Evolutionary conservation across 768 basidiomycete genomes (phyloP).

Genomic region (Sporobolomyces phaffii): DNA sequence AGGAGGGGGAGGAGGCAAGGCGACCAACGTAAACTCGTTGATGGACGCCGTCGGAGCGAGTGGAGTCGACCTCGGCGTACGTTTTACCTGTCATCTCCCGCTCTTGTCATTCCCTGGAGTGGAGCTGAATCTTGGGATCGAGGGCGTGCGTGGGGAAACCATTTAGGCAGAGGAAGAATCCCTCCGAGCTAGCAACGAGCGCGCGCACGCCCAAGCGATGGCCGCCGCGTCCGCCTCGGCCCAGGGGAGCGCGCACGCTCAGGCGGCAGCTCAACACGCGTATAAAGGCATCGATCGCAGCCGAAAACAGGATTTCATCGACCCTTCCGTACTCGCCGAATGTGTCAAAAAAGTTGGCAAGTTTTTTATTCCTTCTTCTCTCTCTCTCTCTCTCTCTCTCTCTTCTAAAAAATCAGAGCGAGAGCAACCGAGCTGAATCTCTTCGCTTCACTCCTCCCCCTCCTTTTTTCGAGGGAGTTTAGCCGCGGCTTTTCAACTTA

Average conservation of each 20-base stretch:
- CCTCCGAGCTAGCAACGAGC: constrained; percentile 57
- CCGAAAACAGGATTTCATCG: constrained; percentile 70
- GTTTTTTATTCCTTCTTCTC: background rate
- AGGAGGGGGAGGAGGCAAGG: background rate
- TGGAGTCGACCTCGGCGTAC: constrained; percentile 33
- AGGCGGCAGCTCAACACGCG: constrained; percentile 8
- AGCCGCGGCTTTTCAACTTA: constrained; percentile 32
- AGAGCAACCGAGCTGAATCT: too few relatives aligned
- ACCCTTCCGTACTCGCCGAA: constrained; percentile 59
- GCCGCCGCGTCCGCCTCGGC: constrained; percentile 43
- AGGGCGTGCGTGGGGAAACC: too few relatives aligned
- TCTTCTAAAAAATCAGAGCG: too few relatives aligned
- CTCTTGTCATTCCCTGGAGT: too few relatives aligned
- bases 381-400: background rate
- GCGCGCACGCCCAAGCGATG: constrained; percentile 54
- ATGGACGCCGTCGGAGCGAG: constrained; percentile 38
- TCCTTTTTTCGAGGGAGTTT: background rate
- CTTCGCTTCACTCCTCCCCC: too few relatives aligned
- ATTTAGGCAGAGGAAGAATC: constrained; percentile 76
- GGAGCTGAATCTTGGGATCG: too few relatives aligned
- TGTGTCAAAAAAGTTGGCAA: constrained; percentile 60
- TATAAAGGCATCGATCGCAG: constrained; percentile 65
- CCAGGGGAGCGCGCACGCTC: background rate
- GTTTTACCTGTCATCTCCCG: background rate
- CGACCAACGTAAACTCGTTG: constrained; percentile 31